phyloP scores from a whole-genome alignment of 2,329 filamentous ascomycete genomes.

The Sclerotiophoma versabilis region DNA sequence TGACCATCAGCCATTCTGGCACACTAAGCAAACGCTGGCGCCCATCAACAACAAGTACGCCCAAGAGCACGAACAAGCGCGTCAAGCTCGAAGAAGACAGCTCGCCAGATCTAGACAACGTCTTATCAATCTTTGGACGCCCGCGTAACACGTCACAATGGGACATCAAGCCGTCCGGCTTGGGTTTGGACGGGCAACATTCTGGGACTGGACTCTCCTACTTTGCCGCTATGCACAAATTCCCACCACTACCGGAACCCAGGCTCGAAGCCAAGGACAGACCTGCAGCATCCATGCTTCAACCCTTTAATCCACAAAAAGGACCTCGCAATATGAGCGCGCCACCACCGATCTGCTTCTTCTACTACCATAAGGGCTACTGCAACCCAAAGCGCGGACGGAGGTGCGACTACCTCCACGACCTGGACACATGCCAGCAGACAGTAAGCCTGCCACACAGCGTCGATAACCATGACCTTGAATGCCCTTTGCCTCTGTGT shows the following conservation, averaged over 20 bases:
- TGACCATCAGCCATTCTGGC: conserved; percentile 28
- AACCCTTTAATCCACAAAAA: conserved; percentile 2
- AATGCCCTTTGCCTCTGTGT: conserved; percentile 25
- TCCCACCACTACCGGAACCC: neutral
- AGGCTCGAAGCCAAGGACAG: neutral
- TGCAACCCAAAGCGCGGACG: conserved; percentile 18
- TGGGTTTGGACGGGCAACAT: neutral
- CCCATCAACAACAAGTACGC: neutral
- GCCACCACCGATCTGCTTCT: conserved; percentile 26
- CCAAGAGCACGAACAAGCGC: neutral
- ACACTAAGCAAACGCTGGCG: conserved; percentile 20
- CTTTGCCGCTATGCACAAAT: neutral
- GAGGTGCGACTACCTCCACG: conserved; percentile 26
- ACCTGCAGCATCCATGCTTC: neutral
- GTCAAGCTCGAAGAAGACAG: neutral
- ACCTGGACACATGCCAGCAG: neutral
- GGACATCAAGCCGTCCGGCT: neutral
- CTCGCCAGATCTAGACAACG: neutral
- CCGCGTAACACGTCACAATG: neutral
- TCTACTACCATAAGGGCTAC: conserved; percentile 32
- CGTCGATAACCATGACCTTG: conserved; percentile 4
- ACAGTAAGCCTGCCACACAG: conserved; percentile 21
- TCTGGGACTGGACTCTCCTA: neutral
- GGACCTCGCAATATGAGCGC: neutral
- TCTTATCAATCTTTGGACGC: neutral